A percentile compares a stretch with the other conserved stretches of the same genome.
Conservation (phyloP, 1,284 basidiomycete genomes). For the Thelephora terrestris region DNA sequence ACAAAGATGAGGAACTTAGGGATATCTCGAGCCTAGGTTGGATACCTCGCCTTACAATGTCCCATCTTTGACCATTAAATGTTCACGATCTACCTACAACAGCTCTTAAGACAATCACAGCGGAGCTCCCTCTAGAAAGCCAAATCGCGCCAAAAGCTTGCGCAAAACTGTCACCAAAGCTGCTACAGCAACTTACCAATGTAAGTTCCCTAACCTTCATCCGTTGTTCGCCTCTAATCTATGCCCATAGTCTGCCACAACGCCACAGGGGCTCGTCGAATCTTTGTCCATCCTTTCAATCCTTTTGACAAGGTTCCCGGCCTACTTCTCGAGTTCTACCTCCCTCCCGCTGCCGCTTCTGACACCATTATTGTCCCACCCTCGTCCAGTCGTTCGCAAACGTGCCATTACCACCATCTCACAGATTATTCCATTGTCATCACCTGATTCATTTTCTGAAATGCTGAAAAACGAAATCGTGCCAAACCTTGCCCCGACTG, state of each 20-base stretch:
- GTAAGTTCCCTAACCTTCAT: slow-evolving; percentile 31
- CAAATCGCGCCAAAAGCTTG: slow-evolving; percentile 74
- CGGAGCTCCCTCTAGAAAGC: slow-evolving; percentile 76
- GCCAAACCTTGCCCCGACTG: slow-evolving; percentile 45
- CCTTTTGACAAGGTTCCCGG: slow-evolving; percentile 80
- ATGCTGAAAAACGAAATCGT: slow-evolving; percentile 49
- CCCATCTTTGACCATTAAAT: slow-evolving; percentile 1
- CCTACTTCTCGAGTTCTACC: slow-evolving; percentile 45
- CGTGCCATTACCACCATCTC: slow-evolving; percentile 81
- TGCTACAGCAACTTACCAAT: slow-evolving; percentile 68
- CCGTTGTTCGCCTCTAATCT: slow-evolving; percentile 5
- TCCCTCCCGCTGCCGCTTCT: slow-evolving; percentile 63
- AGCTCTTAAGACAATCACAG: slow-evolving; percentile 93
- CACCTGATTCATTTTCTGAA: slow-evolving; percentile 41
- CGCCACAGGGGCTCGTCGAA: slow-evolving; percentile 81
- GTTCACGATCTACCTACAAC: slow-evolving; percentile 1
- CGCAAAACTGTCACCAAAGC: slow-evolving; percentile 77
- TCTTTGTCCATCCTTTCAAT: slow-evolving; percentile 88
- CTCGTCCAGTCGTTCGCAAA: slow-evolving; percentile 81
- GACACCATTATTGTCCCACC: slow-evolving; percentile 64
- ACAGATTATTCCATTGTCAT: slow-evolving; percentile 66
- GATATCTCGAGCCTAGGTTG: slow-evolving; percentile 90
- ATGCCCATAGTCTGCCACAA: slow-evolving; percentile 45
- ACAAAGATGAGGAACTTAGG: slow-evolving; percentile 81
- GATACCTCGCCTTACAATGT: neutral